phyloP scores from a whole-genome alignment of 1,284 basidiomycete species.

The Trichosporon asahii region DNA sequence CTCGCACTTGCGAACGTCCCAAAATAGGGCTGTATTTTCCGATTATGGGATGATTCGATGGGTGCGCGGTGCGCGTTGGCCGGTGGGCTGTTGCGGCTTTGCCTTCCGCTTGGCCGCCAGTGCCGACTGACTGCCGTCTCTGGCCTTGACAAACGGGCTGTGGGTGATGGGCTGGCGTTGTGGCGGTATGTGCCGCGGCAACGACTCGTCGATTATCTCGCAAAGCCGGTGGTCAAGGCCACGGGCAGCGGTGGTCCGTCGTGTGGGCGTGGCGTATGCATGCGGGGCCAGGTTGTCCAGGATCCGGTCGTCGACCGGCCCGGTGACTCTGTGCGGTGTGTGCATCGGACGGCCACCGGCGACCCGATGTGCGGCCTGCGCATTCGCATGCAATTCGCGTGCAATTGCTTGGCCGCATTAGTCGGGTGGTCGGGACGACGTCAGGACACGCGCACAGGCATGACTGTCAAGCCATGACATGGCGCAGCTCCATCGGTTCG shows the following conservation, averaged over 20 bases:
- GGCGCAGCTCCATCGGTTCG: background rate
- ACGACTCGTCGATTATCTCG: background rate
- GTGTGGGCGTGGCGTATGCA: background rate
- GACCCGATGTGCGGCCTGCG: background rate
- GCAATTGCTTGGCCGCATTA: background rate
- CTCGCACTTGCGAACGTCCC: background rate
- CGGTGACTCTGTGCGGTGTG: background rate
- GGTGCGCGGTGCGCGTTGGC: background rate
- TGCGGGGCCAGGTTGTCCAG: background rate
- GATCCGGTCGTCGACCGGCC: background rate
- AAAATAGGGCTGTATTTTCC: background rate
- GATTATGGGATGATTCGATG: background rate
- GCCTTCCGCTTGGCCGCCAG: background rate
- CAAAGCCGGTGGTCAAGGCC: background rate
- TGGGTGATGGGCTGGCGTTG: background rate
- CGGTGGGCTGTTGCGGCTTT: background rate
- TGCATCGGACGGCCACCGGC: background rate
- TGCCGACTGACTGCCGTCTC: too few relatives aligned
- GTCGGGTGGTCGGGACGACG: slow-evolving; percentile 1
- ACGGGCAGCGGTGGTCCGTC: background rate
- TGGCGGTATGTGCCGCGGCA: slow-evolving; percentile 4
- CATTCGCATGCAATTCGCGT: background rate
- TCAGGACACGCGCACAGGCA: slow-evolving; percentile 8
- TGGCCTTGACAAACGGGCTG: background rate
- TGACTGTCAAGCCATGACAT: background rate